Evolutionary conservation across 345 rosid species (phyloP).

Genomic region (Salix dunnii): DNA sequence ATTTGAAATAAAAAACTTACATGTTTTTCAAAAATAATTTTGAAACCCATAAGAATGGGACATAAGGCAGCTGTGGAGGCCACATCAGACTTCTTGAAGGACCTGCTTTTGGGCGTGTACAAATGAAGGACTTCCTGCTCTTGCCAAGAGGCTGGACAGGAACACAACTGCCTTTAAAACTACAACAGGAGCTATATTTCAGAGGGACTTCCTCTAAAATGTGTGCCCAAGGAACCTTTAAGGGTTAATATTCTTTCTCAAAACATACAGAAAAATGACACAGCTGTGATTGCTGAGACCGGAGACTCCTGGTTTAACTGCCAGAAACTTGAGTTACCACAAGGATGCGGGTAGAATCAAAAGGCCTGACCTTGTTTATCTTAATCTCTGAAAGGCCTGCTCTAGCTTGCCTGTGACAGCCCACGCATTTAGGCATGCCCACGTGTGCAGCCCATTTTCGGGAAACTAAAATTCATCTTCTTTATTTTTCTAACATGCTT

Average conservation of each 20-base stretch:
- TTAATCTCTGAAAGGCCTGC: neutral
- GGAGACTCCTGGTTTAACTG: conserved; percentile 41
- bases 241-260: conserved; percentile 30
- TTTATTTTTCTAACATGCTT: no score
- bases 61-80: conserved; percentile 1
- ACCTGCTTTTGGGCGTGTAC: conserved; percentile 33
- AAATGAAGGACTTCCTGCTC: conserved; percentile 36
- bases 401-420: no score
- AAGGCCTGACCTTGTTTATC: neutral
- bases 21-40: no score
- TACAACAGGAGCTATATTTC: conserved; percentile 25
- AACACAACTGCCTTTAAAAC: conserved; percentile 30
- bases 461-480: no score
- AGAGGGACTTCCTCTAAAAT: conserved; percentile 21
- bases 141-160: conserved; percentile 19
- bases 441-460: no score
- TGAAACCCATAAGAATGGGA: no score
- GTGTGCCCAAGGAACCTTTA: conserved; percentile 25
- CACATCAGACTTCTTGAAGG: conserved; percentile 10
- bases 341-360: conserved; percentile 35
- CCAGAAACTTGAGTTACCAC: conserved; percentile 35
- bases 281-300: conserved; percentile 37
- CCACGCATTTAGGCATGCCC: no score
- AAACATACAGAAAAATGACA: conserved; percentile 27
- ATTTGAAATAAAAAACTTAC: no score